phyloP scores from a whole-genome alignment of 2,329 filamentous ascomycete species.

The Botrytis fragariae region DNA sequence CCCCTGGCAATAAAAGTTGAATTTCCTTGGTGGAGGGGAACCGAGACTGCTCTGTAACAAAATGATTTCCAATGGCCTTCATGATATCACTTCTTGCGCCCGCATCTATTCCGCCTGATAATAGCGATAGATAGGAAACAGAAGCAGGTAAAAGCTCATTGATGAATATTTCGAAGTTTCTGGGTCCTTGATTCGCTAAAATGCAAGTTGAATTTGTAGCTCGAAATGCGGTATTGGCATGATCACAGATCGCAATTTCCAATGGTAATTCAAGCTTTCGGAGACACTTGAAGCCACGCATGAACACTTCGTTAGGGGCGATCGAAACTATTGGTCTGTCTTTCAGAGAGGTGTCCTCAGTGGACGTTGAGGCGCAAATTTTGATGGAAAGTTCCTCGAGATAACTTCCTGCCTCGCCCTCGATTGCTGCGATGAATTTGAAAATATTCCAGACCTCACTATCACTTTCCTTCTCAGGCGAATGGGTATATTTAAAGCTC shows the following conservation, averaged over 20 bases:
- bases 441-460: background rate
- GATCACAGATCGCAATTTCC: background rate
- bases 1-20: background rate
- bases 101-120: background rate
- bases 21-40: background rate
- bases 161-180: background rate
- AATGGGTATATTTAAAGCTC: background rate
- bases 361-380: background rate
- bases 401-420: background rate
- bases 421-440: conserved; percentile 5
- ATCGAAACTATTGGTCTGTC: background rate
- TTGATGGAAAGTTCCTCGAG: conserved; percentile 4
- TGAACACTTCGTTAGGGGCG: background rate
- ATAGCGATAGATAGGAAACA: background rate
- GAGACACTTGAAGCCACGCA: background rate
- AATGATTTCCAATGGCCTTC: background rate
- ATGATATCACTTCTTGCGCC: background rate
- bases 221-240: background rate
- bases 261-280: background rate
- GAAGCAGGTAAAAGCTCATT: background rate
- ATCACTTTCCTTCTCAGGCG: background rate
- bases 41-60: background rate
- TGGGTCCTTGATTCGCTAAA: background rate
- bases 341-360: background rate
- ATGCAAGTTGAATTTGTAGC: background rate